Base-by-base conservation (phyloP, 805 yeast species). In the Candida peoriensis region DNA sequence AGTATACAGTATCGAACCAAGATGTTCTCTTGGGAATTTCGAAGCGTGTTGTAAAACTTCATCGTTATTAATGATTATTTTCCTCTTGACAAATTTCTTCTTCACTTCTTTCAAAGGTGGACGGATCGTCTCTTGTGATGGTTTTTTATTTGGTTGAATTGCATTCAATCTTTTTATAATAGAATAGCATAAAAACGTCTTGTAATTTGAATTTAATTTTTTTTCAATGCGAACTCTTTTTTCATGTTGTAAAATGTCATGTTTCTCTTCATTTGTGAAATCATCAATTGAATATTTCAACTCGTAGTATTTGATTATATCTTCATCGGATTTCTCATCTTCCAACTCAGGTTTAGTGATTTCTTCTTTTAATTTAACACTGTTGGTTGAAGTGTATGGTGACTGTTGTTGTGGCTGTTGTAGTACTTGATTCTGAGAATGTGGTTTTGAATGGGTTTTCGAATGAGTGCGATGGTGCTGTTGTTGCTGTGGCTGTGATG, bases 1-100 rank as follows among this genome's bases (percentile, higher is more conserved):
- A 28, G 68, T 70, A 52, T 85, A 84, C 0, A 79, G 53, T 4
- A 80, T 55, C 1, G 75, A 62, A 1, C 85, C 85, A 8, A 81
- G 55, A 39, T 67, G 59, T 24, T 55, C 57, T 26, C 76, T 55
- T 20, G 70, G 68, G 44, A 74, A 72, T 36, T 53, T 46, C 4
- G 58, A 43, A 2, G 72, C 72, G 18, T 55, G 54, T 12, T 53
- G 55, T 0, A 71, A 37, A 2, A 67, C 76, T 23, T 63, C 67
- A 10, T 47, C 38, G 41, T 63, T 70, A 36, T 61, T 51, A 3
- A 74, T 63, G 0, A 46, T 50, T 2, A 61, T 37, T 17, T 42
- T 40, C 12, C 52, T 47, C 31, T 44, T 47, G 4, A 37, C 36
- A 19, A 60, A 53, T 17, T 41, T 41, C 24, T 32, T 30, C 28